phyloP scores from a whole-genome alignment of 176 grass and related monocot genomes.

The Juncus inflexus region DNA sequence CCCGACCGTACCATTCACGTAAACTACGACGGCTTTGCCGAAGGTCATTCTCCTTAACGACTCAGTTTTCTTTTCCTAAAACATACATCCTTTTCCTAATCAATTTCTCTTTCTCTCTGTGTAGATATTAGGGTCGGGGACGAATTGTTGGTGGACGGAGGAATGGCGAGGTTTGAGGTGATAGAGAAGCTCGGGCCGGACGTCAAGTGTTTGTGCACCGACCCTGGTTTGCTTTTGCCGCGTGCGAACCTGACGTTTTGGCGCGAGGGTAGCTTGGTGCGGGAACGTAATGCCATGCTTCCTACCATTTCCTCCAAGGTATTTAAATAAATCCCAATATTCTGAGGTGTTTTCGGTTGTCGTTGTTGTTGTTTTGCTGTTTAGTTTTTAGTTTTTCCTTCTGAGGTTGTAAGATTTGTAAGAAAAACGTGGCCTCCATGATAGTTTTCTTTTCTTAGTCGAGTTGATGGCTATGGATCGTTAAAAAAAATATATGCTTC shows the following conservation, averaged over 20 bases:
- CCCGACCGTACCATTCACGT: conserved; percentile 84
- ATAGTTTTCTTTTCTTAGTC: conserved; percentile 9
- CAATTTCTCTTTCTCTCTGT: not conserved
- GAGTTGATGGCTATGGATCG: not conserved
- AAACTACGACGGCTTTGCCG: conserved; percentile 94
- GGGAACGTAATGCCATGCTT: conserved; percentile 93
- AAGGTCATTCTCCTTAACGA: conserved; percentile 54
- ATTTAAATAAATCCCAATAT: not conserved
- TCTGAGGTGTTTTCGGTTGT: too few species aligned
- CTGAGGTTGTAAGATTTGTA: too few species aligned
- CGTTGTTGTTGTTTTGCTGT: too few species aligned
- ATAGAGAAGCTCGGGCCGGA: conserved; percentile 89
- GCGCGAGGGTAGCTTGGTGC: conserved; percentile 77
- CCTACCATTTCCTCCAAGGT: conserved; percentile 99
- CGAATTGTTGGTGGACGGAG: conserved; percentile 94
- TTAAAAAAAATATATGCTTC: not conserved
- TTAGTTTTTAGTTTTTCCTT: too few species aligned
- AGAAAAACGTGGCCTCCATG: too few species aligned
- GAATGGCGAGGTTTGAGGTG: conserved; percentile 96
- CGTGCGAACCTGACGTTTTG: conserved; percentile 96
- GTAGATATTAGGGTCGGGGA: conserved; percentile 91
- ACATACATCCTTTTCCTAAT: not conserved
- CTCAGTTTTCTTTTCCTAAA: conserved; percentile 9
- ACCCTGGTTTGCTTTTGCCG: conserved; percentile 86
- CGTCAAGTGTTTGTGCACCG: conserved; percentile 84